Evolutionary conservation across 2,329 filamentous ascomycete species (phyloP).

Genomic region (Akanthomyces uredinophilus): DNA sequence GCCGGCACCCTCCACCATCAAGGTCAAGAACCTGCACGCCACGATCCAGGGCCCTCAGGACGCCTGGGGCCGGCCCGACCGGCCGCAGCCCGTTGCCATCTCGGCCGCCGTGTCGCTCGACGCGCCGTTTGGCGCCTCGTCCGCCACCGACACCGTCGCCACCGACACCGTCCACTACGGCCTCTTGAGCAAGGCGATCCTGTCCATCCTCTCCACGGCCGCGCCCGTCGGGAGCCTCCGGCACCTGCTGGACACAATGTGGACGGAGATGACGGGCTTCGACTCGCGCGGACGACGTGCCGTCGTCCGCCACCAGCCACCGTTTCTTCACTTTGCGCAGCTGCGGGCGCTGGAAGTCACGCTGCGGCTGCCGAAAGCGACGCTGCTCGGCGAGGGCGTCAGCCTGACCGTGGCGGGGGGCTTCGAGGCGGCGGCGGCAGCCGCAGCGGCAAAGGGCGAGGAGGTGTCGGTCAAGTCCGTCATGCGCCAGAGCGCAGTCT

Average conservation of each 20-base stretch:
- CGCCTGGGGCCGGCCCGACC: slow-evolving; percentile 59
- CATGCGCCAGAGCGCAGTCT: slow-evolving; percentile 23
- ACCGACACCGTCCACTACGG: slow-evolving; percentile 75
- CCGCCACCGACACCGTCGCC: slow-evolving; percentile 54
- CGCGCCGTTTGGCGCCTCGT: slow-evolving; percentile 52
- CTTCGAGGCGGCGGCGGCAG: slow-evolving; percentile 31
- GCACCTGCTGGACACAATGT: slow-evolving; percentile 28
- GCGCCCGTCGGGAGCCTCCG: slow-evolving; percentile 20
- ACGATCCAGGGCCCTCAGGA: slow-evolving; percentile 54
- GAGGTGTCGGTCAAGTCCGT: slow-evolving; percentile 18
- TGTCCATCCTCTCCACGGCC: slow-evolving; percentile 39
- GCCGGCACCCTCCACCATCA: slow-evolving; percentile 41
- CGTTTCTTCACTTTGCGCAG: slow-evolving; percentile 28
- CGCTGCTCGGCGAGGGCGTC: slow-evolving; percentile 58
- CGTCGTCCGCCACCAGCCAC: slow-evolving; percentile 1
- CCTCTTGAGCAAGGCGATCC: slow-evolving; percentile 59
- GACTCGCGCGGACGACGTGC: slow-evolving; percentile 16
- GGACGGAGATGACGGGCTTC: slow-evolving; percentile 27
- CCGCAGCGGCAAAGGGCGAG: too few relatives aligned
- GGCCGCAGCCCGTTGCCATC: slow-evolving; percentile 57
- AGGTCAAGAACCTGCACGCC: slow-evolving; percentile 57
- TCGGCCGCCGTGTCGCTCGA: slow-evolving; percentile 55
- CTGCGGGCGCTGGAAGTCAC: slow-evolving; percentile 47
- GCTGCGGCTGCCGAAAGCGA: slow-evolving; percentile 61
- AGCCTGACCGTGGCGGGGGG: slow-evolving; percentile 44